Evolutionary conservation across 495 filamentous ascomycete species (phyloP), one percentile per base, ranked within the genome.

Genomic region (Aspergillus cristatus): DNA sequence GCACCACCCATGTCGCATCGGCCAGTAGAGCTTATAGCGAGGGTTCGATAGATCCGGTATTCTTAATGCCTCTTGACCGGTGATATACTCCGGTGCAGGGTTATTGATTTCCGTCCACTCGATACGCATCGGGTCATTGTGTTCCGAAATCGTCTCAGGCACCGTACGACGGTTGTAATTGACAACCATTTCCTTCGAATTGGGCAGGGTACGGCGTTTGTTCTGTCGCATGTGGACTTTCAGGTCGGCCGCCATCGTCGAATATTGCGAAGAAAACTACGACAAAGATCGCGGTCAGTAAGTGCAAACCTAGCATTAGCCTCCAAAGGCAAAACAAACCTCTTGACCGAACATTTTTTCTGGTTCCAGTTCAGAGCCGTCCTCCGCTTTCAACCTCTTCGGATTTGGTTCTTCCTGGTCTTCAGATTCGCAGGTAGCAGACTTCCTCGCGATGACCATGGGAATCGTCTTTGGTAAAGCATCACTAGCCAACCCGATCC

Each of bases 51-150:
- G 67, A 49, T 98, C 91, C 0, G 91, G 81, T 32, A 98, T 82
- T 14, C 93, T 76, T 36, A 85, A 66, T 6, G 93, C 91, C 25
- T 81, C 72, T 28, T 86, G 74, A 6, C 91, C 91, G 18, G 84
- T 79, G 47, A 94, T 82, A 46, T 79, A 82, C 16, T 80, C 78
- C 7, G 83, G 79, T 7, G 75, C 68, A 17, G 72, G 57, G 38
- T 72, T 68, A 14, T 76, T 70, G n/a, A 93, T 64, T 40, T 96
- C 88, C 1, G 91, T 98, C 91, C 91, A 98, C 33, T 97, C 93
- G 17, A 96, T 77, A 32, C 90, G 79, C 43, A 88, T 63, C 0
- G 88, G 82, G 49, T 98, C 91, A 48, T 96, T 97, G 57, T 98
- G 91, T 48, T 90, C 84, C 2, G 82, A 78, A 30, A 98, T 97